Conservation (phyloP, 257 asterid genomes). For the Salvia rosmarinus region DNA sequence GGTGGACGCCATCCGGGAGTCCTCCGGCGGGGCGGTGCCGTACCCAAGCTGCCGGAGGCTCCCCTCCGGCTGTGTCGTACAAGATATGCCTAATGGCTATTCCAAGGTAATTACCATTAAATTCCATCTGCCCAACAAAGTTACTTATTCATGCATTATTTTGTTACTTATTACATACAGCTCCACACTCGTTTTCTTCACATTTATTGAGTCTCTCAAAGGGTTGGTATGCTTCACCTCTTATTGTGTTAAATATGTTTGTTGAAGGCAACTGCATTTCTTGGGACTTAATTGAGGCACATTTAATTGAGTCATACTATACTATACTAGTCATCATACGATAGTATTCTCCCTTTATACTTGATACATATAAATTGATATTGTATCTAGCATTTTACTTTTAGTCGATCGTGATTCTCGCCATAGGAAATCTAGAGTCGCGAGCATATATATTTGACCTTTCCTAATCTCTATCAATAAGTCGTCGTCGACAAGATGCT, state of each 20-base stretch:
- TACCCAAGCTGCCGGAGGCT: slow-evolving; percentile 69
- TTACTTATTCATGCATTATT: slow-evolving; percentile 17
- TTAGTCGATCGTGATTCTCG: too few relatives aligned
- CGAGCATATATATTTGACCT: slow-evolving; percentile 27
- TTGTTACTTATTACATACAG: slow-evolving; percentile 33
- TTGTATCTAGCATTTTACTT: too few relatives aligned
- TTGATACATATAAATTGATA: too few relatives aligned
- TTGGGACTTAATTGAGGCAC: slow-evolving; percentile 43
- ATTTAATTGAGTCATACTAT: slow-evolving; percentile 30
- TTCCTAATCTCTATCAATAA: slow-evolving; percentile 25
- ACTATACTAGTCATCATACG: background rate
- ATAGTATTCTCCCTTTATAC: background rate
- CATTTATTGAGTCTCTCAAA: slow-evolving; percentile 49
- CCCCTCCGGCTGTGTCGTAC: slow-evolving; percentile 93
- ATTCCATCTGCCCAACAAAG: slow-evolving; percentile 5
- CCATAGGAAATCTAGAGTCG: background rate
- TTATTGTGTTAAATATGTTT: slow-evolving; percentile 50
- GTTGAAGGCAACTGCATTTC: slow-evolving; percentile 52
- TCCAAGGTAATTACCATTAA: slow-evolving; percentile 58
- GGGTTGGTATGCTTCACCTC: slow-evolving; percentile 41
- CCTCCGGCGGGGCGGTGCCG: slow-evolving; percentile 34
- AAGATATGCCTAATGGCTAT: slow-evolving; percentile 97
- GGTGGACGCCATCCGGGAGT: slow-evolving; percentile 59
- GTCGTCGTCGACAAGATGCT: slow-evolving; percentile 45
- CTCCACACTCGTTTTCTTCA: slow-evolving; percentile 32